Base-by-base conservation (phyloP, 1,139 yeast species). In the Arxiozyma telluris region DNA sequence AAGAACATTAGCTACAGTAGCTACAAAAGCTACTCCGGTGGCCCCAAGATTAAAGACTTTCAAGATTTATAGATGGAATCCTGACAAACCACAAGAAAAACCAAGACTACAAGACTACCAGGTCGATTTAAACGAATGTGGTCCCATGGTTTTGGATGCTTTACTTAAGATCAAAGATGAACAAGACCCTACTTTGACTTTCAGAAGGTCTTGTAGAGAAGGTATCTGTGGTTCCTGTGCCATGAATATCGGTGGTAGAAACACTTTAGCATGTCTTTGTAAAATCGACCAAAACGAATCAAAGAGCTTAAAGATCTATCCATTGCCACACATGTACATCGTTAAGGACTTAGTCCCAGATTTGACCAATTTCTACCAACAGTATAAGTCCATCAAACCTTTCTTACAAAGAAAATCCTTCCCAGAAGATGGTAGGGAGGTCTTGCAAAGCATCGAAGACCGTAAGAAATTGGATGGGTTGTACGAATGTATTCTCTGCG, bases 151-250 rank as follows among this genome's bases (percentile, higher is more conserved):
- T 54, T 79, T 93, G 69, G 99, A 93, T 73, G 98, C 98, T 45
- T 75, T 93, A 60, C 74, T 93, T 65, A 93, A 91, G 74, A 90
- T 93, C 73, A 93, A 93, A 76, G 90, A 90, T 73, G 98, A 93
- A 73, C 95, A 89, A 72, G 99, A 93, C 72, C 75, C 98, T 45
- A 87, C 98, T 39, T 81, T 93, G 70, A 93, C 98, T 4, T 87
- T 93, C 75, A 85, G 99, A 78, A 85, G 98, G 75, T 90, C 98
- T 52, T 93, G 98, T 77, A 91, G 99, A 78, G 99, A 93, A 76
- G 99, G 99, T 67, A 94, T 93, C 64, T 93, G 99, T 77, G 99
- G 99, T 51, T 93, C 98, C 5, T 93, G 99, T 79, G 99, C 99
- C 65, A 93, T 93, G 99, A 93, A 93, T 78, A 93, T 93, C 72